These are phyloP conservation scores for Crucihimalaya himalaica DNA, from an alignment of 345 rosid species.

Conservation along the genomic window DNA sequence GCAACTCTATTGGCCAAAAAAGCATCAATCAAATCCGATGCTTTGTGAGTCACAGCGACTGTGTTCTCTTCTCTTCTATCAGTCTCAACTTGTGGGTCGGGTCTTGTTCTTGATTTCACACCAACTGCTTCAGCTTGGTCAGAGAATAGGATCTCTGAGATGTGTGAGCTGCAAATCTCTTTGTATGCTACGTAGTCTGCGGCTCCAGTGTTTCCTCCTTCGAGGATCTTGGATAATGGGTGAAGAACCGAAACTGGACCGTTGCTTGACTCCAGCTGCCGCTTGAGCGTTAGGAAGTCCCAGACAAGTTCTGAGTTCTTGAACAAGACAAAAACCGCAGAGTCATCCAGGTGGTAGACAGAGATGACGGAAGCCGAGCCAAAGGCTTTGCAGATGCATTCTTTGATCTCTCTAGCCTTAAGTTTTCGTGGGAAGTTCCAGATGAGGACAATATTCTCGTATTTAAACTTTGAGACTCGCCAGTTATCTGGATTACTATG, in stretches of 20 bases:
- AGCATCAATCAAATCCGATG: conserved; percentile 41
- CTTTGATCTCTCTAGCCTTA: conserved; percentile 63
- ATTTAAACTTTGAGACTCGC: conserved; percentile 41
- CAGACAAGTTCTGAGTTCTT: conserved; percentile 56
- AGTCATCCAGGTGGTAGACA: conserved; percentile 64
- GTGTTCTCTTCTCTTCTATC: conserved; percentile 35
- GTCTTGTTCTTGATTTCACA: conserved; percentile 43
- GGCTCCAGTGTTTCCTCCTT: conserved; percentile 74
- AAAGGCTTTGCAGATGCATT: conserved; percentile 67
- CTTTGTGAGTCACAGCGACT: conserved; percentile 14
- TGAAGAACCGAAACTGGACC: conserved; percentile 63
- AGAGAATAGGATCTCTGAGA: conserved; percentile 64
- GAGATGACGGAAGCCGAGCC: conserved; percentile 62
- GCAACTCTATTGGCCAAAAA: conserved; percentile 35
- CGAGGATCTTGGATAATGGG: conserved; percentile 75
- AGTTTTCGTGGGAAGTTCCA: conserved; percentile 78
- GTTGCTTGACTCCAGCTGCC: conserved; percentile 55
- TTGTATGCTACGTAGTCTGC: conserved; percentile 78
- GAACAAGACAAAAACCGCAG: conserved; percentile 79
- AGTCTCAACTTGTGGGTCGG: conserved; percentile 22
- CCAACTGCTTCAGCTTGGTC: conserved; percentile 83
- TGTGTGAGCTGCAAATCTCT: conserved; percentile 78
- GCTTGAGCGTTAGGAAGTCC: conserved; percentile 66
- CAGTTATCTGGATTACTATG: conserved; percentile 45
- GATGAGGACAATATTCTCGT: conserved; percentile 61